These are phyloP conservation scores for Beauveria medogensis DNA, from an alignment of 2,329 filamentous ascomycete genomes.

Conservation along the genomic window DNA sequence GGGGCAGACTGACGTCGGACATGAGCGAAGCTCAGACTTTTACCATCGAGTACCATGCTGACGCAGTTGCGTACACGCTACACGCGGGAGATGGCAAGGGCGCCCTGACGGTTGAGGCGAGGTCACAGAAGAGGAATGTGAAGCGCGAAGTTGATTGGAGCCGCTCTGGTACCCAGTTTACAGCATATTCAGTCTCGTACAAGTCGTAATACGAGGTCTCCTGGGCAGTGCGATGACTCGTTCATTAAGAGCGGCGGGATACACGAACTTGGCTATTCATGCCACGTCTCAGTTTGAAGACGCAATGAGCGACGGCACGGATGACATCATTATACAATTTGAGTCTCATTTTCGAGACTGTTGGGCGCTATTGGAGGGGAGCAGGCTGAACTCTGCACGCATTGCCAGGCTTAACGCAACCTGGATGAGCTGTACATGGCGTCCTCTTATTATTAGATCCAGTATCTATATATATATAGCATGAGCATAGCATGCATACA, in stretches of 20 bases:
- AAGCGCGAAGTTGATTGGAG: not conserved
- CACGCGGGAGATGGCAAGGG: not conserved
- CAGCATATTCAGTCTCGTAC: conserved; percentile 5
- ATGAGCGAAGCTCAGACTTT: not conserved
- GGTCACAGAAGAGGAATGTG: not conserved
- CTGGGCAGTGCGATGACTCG: not conserved
- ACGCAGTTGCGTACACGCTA: not conserved
- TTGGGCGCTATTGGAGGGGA: not conserved
- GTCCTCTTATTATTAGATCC: not conserved
- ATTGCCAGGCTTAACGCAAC: not conserved
- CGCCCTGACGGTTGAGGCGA: not conserved
- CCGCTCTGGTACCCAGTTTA: not conserved
- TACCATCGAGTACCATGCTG: conserved; percentile 1
- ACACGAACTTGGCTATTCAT: not conserved
- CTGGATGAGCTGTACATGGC: not conserved
- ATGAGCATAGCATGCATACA: not conserved
- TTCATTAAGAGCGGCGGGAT: not conserved
- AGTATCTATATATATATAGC: not conserved
- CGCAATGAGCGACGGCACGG: too few relatives aligned
- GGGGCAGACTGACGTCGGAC: conserved; percentile 10
- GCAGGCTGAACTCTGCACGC: not conserved
- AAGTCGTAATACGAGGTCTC: not conserved
- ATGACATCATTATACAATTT: not conserved
- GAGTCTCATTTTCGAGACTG: not conserved
- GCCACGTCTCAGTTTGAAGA: not conserved